Evolutionary conservation across 2,329 filamentous ascomycete genomes (phyloP), one percentile per base, ranked within the genome.

Genomic region (Sporothrix variecibatus): DNA sequence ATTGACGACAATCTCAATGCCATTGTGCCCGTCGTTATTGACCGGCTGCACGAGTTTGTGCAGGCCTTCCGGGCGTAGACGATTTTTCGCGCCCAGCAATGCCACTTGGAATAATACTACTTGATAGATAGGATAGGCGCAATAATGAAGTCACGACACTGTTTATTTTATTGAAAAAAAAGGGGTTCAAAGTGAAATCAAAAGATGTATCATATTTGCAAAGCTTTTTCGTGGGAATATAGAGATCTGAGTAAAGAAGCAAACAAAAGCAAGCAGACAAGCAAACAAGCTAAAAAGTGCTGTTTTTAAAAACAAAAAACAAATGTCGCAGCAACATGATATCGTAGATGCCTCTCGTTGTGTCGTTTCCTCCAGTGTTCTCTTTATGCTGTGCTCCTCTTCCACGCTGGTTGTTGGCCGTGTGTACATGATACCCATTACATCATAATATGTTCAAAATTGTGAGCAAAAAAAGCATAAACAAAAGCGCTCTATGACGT

Each of bases 1-100:
- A 97, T 99, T 80, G 93, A 96, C 78, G 94, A 97, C 81, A 95
- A 94, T 76, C 87, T 96, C 76, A 95, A 93, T 81, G 94, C 94
- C 65, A 91, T 97, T 79, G 95, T 97, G 78, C 94, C 95, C 0
- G 94, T 97, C 3, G 92, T 98, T 53, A 98, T 99, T 85, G 96
- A 99, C 85, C 91, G 94, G 78, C 85, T 98, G 78, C 96, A 99
- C 84, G 94, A 95, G 78, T 91, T 97, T 84, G 93, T 97, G 75
- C 96, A 99, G 85, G 93, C 93, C 72, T 95, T 95, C 85, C 89
- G 93, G 81, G 91, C 92, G n/a, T 94, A 34, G 70, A 11, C 28
- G 3, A 15, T 6, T 17, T 31, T 9, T 46, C 9, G 51, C 1
- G 17, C 40, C 7, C 7, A 40, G 40, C 40, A 15, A 43, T 43